Base-by-base conservation (phyloP, 495 filamentous ascomycete genomes). In the Zalerion maritima region DNA sequence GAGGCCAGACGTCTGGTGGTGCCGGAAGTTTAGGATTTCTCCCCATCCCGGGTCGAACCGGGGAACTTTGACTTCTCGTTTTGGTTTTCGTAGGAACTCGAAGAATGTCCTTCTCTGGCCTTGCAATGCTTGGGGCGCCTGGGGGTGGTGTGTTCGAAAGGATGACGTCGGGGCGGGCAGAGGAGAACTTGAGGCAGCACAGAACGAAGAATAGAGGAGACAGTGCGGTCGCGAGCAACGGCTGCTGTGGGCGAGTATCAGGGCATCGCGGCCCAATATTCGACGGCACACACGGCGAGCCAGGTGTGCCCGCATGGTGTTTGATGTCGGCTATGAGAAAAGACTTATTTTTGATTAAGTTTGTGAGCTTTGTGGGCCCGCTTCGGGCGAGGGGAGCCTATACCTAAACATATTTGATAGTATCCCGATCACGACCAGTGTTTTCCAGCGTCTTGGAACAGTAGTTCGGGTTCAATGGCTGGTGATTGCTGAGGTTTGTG, bases 1-100 rank as follows among this genome's bases (percentile, higher is more conserved):
- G 6, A 58, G 50, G 17, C 55, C 38, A 21, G 67, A 55, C 14
- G 52, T 47, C 31, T 64, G 40, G 39, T 52, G 52, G 21, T 50
- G 48, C 27, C 43, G 43, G 33, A 73, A 54, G 22, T 69, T 52
- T 21, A 69, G 54, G 49, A 83, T 55, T 14, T 42, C 54, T 19
- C 62, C 57, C 25, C 75, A 60, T 14, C 78, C 78, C 12, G 75
- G 74, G 29, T 67, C 68, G 26, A 72, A 37, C 19, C 73, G 58
- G 12, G 71, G 43, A 13, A 64, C 54, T 47, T 67, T 73, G 3
- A 63, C 39, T 34, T 55, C 42, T 29, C 67, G 55, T 14, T 62
- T 55, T 3, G 64, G 50, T 39, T 73, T 73, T 37, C 58, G 41
- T 32, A 70, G 68, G 37, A 80, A 56, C 32, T 64, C 62, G 36